Evolutionary conservation across 2,329 filamentous ascomycete species (phyloP).

Genomic region (Zymoseptoria pseudotritici): DNA sequence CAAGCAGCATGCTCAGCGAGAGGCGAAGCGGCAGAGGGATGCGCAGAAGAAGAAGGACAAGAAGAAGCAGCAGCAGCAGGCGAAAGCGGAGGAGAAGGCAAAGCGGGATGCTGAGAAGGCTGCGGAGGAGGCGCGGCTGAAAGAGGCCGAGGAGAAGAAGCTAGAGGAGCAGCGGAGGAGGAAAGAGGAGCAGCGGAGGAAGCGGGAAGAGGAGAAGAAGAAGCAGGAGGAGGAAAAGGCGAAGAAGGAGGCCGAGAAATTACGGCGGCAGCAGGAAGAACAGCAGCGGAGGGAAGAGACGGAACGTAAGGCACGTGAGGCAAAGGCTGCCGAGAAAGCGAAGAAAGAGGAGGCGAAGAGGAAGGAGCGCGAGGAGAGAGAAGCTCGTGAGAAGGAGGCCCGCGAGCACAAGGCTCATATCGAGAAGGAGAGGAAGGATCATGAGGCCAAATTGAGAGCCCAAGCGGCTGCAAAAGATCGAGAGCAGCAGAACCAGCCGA

Average conservation of each 20-base stretch:
- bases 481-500: slow-evolving; percentile 36
- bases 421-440: slow-evolving; percentile 52
- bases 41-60: slow-evolving; percentile 95
- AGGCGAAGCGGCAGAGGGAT: slow-evolving; percentile 88
- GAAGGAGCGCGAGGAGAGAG: slow-evolving; percentile 61
- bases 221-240: slow-evolving; percentile 82
- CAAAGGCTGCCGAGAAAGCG: slow-evolving; percentile 75
- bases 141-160: slow-evolving; percentile 69
- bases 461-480: slow-evolving; percentile 35
- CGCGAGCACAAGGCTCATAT: slow-evolving; percentile 59
- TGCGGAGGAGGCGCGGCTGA: slow-evolving; percentile 71
- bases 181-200: slow-evolving; percentile 83
- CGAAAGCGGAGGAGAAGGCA: slow-evolving; percentile 83
- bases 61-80: slow-evolving; percentile 79
- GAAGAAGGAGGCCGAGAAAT: slow-evolving; percentile 77
- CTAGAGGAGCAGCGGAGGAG: slow-evolving; percentile 72
- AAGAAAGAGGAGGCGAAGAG: slow-evolving; percentile 64
- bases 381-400: slow-evolving; percentile 64
- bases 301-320: slow-evolving; percentile 75
- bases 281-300: slow-evolving; percentile 76
- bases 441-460: slow-evolving; percentile 47
- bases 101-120: slow-evolving; percentile 82
- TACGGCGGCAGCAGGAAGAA: slow-evolving; percentile 72
- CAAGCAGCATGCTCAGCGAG: slow-evolving; percentile 65
- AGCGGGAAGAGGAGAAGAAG: slow-evolving; percentile 83